Percentiles rank a stretch among this genome's conserved stretches.
Evolutionary conservation across 176 grass and related monocot species (phyloP).

Genomic region (Lolium multiflorum): DNA sequence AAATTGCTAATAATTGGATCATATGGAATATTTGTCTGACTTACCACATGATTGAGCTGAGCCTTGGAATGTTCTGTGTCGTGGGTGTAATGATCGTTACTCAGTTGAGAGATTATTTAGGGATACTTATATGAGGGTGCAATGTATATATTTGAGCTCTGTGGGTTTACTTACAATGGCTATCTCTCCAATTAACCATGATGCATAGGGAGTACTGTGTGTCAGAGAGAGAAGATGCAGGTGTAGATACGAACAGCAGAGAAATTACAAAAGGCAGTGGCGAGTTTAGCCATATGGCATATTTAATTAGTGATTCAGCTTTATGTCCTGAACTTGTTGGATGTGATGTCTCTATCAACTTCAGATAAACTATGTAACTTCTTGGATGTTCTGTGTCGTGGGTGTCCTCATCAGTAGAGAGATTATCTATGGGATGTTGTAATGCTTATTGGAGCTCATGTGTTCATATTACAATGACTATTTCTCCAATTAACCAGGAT

Average conservation of each 20-base stretch:
- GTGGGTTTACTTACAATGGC: background rate
- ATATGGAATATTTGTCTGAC: background rate
- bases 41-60: background rate
- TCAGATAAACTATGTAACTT: background rate
- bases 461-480: background rate
- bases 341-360: background rate
- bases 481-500: too few relatives aligned
- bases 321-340: background rate
- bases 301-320: background rate
- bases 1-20: conserved; percentile 24
- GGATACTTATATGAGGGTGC: background rate
- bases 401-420: too few relatives aligned
- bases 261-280: background rate
- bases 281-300: background rate
- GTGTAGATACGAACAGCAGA: background rate
- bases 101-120: too few relatives aligned
- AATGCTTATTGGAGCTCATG: too few relatives aligned
- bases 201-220: background rate
- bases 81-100: background rate
- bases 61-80: background rate
- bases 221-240: background rate
- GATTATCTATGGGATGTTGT: too few relatives aligned
- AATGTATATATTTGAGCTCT: background rate
- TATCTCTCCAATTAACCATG: background rate
- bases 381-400: too few relatives aligned